phyloP scores from a whole-genome alignment of 1,284 basidiomycete species.

The Irpex sp. region DNA sequence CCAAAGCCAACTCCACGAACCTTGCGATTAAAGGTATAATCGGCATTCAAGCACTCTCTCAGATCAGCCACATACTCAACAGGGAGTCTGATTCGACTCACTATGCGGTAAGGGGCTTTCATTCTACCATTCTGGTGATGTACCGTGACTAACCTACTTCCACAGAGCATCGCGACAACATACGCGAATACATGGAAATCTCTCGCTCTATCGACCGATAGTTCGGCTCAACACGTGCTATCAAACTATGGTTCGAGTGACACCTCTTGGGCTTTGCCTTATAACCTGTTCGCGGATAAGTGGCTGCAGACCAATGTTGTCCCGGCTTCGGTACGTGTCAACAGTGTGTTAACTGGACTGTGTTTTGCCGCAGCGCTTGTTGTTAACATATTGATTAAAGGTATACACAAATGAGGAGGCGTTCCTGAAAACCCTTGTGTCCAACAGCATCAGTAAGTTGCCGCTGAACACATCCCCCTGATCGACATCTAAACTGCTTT shows the following conservation, averaged over 20 bases:
- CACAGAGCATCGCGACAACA: slow-evolving; percentile 14
- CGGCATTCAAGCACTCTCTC: slow-evolving; percentile 61
- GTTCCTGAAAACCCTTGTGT: slow-evolving; percentile 12
- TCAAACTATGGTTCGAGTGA: slow-evolving; percentile 39
- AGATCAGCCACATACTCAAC: slow-evolving; percentile 47
- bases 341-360: slow-evolving; percentile 1
- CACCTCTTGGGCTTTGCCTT: slow-evolving; percentile 53
- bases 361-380: background rate
- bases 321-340: slow-evolving; percentile 17
- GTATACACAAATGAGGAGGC: slow-evolving; percentile 13
- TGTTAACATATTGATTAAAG: slow-evolving; percentile 1
- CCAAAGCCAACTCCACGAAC: slow-evolving; percentile 66
- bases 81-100: slow-evolving; percentile 40
- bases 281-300: slow-evolving; percentile 66
- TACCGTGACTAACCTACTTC: background rate
- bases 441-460: background rate
- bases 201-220: slow-evolving; percentile 31
- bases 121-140: background rate
- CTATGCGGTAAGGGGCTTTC: slow-evolving; percentile 44
- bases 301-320: slow-evolving; percentile 35
- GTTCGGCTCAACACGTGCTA: slow-evolving; percentile 29
- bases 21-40: slow-evolving; percentile 71
- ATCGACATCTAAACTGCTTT: background rate
- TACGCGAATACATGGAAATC: slow-evolving; percentile 23
- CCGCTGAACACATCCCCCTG: background rate